A percentile compares a stretch with the other conserved stretches of the same genome.
Conservation (phyloP, 371 early-diverging fungal genomes). For the Mortierella sp. region DNA sequence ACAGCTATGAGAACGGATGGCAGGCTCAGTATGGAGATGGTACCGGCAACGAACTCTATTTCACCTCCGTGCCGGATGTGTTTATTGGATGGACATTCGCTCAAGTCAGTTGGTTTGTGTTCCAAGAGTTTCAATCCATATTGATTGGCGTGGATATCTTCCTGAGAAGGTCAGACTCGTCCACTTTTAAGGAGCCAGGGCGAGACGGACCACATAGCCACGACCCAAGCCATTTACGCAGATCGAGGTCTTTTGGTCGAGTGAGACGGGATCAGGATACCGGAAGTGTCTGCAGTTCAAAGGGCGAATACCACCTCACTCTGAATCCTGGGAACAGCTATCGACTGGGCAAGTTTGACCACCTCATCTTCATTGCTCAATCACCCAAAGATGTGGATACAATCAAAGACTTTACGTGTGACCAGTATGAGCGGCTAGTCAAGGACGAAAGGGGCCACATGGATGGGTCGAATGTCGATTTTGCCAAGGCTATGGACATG, state of each 20-base stretch:
- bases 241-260: not conserved
- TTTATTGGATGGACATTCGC: conserved; percentile 70
- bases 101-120: conserved; percentile 69
- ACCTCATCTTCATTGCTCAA: conserved; percentile 73
- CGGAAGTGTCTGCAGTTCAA: not conserved
- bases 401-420: conserved; percentile 41
- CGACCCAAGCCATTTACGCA: not conserved
- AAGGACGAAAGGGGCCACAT: conserved; percentile 20
- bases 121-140: conserved; percentile 76
- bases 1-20: conserved; percentile 76
- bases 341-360: conserved; percentile 61
- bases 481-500: conserved; percentile 34
- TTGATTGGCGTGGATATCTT: conserved; percentile 69
- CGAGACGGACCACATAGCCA: conserved; percentile 20
- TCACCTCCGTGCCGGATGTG: conserved; percentile 59
- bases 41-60: conserved; percentile 76
- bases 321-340: conserved; percentile 78
- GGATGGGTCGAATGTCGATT: conserved; percentile 19
- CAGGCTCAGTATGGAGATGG: conserved; percentile 84
- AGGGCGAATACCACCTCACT: conserved; percentile 57
- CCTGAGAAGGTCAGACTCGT: conserved; percentile 5
- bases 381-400: conserved; percentile 63
- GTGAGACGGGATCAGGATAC: not conserved
- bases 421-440: conserved; percentile 39
- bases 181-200: not conserved